These are phyloP conservation scores for Polytrichum commune DNA, from an alignment of 225 moss, liverwort and hornwort genomes.

Conservation along the genomic window DNA sequence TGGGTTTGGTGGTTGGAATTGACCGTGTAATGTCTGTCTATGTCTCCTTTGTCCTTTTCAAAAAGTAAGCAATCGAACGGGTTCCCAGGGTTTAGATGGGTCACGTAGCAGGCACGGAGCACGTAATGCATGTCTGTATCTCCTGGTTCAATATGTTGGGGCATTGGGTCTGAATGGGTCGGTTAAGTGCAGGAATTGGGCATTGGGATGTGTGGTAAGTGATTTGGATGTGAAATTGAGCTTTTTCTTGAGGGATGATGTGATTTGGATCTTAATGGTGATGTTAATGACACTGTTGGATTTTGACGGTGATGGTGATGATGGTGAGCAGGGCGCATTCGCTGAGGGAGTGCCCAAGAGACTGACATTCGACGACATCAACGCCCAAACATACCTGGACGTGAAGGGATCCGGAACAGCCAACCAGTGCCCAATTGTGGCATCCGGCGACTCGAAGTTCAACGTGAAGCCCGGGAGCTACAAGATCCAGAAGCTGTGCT, in stretches of 20 bases:
- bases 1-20: too few species aligned
- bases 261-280: neutral
- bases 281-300: neutral
- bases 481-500: slow-evolving; percentile 65
- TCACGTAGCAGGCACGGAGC: too few species aligned
- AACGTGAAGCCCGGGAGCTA: slow-evolving; percentile 54
- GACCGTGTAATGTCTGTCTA: too few species aligned
- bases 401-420: slow-evolving; percentile 84
- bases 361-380: slow-evolving; percentile 60
- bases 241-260: neutral
- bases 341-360: slow-evolving; percentile 60
- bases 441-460: slow-evolving; percentile 33
- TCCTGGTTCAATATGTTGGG: too few species aligned
- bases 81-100: too few species aligned
- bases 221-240: too few species aligned
- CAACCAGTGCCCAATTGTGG: slow-evolving; percentile 80
- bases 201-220: too few species aligned
- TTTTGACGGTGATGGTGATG: neutral
- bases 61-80: too few species aligned
- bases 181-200: too few species aligned
- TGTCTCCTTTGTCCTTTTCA: too few species aligned
- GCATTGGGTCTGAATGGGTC: too few species aligned
- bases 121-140: too few species aligned
- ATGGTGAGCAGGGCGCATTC: slow-evolving; percentile 41
- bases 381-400: slow-evolving; percentile 50